phyloP scores from a whole-genome alignment of 108 stramenopile species.

The Bacterosira constricta region DNA sequence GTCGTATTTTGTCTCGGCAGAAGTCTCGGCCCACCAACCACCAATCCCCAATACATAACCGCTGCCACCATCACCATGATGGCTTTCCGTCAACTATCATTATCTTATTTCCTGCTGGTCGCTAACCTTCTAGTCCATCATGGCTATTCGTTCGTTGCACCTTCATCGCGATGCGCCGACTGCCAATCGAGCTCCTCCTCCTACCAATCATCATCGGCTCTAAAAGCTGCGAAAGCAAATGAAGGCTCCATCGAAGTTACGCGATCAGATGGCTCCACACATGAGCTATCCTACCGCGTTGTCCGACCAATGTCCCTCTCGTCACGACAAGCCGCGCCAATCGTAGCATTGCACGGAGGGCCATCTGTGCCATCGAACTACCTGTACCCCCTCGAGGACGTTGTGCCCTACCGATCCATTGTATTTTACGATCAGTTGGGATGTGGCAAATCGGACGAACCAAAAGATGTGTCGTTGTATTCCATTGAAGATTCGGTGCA shows the following conservation, averaged over 20 bases:
- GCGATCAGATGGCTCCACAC: slow-evolving; percentile 7
- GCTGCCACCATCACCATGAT: too few species aligned
- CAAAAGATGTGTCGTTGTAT: slow-evolving; percentile 43
- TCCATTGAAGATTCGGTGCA: slow-evolving; percentile 49
- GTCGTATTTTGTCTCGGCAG: too few species aligned
- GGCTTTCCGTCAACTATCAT: too few species aligned
- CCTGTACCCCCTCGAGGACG: slow-evolving; percentile 58
- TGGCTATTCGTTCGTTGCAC: too few species aligned
- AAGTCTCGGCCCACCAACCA: too few species aligned
- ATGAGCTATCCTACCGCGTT: slow-evolving; percentile 26
- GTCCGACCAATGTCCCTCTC: slow-evolving; percentile 33
- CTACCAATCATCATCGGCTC: too few species aligned
- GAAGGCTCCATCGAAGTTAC: slow-evolving; percentile 7
- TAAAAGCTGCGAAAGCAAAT: too few species aligned
- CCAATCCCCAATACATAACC: too few species aligned
- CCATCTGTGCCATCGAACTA: slow-evolving; percentile 74
- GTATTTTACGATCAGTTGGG: slow-evolving; percentile 77
- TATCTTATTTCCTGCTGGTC: too few species aligned
- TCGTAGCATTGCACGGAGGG: slow-evolving; percentile 73
- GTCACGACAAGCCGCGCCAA: slow-evolving; percentile 43
- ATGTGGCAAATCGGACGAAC: slow-evolving; percentile 58
- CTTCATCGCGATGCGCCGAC: too few species aligned
- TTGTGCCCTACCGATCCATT: slow-evolving; percentile 57
- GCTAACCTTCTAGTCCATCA: too few species aligned
- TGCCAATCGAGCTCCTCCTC: too few species aligned